phyloP scores from a whole-genome alignment of 1,284 basidiomycete genomes.

The Ganoderma sinense region DNA sequence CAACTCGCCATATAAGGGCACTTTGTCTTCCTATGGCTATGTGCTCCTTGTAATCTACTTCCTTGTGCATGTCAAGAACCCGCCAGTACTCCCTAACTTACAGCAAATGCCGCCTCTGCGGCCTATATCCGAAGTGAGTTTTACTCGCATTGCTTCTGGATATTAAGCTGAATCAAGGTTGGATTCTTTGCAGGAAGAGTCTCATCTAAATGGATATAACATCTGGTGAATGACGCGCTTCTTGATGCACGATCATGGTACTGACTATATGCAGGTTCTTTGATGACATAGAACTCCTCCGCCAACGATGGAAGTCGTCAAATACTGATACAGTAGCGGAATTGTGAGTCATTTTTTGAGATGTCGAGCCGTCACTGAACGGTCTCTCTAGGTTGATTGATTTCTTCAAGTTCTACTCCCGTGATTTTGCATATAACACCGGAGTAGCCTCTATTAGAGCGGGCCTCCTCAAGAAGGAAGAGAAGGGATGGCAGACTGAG shows the following conservation, averaged over 20 bases:
- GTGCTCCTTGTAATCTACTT: slow-evolving; percentile 98
- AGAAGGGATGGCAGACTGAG: slow-evolving; percentile 94
- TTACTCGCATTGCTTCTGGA: slow-evolving; percentile 18
- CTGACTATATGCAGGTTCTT: slow-evolving; percentile 76
- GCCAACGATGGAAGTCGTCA: slow-evolving; percentile 92
- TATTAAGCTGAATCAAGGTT: slow-evolving; percentile 22
- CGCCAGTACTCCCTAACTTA: slow-evolving; percentile 91
- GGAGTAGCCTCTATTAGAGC: slow-evolving; percentile 93
- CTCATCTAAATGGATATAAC: slow-evolving; percentile 84
- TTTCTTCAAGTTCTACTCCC: slow-evolving; percentile 96
- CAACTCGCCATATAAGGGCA: slow-evolving; percentile 97
- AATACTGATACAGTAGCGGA: slow-evolving; percentile 95
- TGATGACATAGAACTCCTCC: slow-evolving; percentile 93
- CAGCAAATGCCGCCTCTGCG: slow-evolving; percentile 89
- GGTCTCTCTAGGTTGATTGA: slow-evolving; percentile 79
- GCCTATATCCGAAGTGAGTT: slow-evolving; percentile 72
- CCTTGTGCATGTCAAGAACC: slow-evolving; percentile 95
- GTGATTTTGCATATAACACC: slow-evolving; percentile 92
- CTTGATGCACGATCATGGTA: neutral
- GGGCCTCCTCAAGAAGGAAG: slow-evolving; percentile 89
- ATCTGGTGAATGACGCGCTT: slow-evolving; percentile 65
- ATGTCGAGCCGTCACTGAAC: neutral
- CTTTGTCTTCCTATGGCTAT: slow-evolving; percentile 97
- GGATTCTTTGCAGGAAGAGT: slow-evolving; percentile 72
- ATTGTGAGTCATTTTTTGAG: slow-evolving; percentile 59